phyloP scores from a whole-genome alignment of 1,139 yeast genomes.

The Diutina sp. region DNA sequence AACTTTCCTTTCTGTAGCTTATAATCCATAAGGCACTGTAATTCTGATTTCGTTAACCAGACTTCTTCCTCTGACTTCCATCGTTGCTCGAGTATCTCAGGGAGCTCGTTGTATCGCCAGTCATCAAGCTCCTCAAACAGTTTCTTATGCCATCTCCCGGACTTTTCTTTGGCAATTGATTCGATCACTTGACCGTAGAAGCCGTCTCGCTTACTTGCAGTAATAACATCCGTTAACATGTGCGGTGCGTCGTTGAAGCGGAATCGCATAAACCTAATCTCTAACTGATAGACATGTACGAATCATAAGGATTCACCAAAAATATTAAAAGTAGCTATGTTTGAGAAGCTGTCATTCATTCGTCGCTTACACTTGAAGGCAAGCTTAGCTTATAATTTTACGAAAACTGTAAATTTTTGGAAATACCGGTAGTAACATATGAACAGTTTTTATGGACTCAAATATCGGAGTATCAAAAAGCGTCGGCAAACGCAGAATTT shows the following conservation, averaged over 20 bases:
- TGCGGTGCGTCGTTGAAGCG: background rate
- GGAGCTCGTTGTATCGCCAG: slow-evolving; percentile 21
- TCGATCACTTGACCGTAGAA: background rate
- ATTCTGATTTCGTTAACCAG: slow-evolving; percentile 24
- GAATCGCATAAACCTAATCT: background rate
- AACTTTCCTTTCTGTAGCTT: slow-evolving; percentile 36
- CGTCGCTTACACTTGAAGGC: no score
- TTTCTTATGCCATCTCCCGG: background rate
- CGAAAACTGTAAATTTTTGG: no score
- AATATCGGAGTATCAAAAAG: no score
- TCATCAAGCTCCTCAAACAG: slow-evolving; percentile 18
- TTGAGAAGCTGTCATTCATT: no score
- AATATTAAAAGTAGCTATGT: no score
- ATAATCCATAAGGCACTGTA: slow-evolving; percentile 34
- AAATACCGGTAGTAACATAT: no score
- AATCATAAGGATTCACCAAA: no score
- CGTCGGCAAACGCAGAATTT: no score
- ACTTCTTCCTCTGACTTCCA: slow-evolving; percentile 7
- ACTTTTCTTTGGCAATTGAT: background rate
- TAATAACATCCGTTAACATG: background rate
- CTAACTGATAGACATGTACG: background rate
- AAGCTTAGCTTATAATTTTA: no score
- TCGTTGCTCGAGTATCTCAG: slow-evolving; percentile 12
- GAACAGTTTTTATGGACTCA: no score
- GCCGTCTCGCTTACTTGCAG: background rate